These are phyloP conservation scores for Dioscorea dumetorum DNA, from an alignment of 106 monocot species.

Conservation along the genomic window DNA sequence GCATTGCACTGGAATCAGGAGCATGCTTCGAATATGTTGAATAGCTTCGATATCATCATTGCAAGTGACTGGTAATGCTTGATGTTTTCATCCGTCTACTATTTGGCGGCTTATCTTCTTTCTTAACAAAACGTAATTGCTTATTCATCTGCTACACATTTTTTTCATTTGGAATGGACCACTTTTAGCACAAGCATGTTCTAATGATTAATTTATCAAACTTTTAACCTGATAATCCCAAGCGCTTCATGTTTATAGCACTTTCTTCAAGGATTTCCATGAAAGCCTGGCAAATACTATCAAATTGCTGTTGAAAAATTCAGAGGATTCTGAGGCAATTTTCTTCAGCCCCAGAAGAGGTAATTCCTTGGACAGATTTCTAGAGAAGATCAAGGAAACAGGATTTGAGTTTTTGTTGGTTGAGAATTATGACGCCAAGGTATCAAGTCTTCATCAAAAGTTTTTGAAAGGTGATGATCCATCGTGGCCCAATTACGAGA, in stretches of 20 bases:
- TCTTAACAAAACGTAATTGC: not conserved
- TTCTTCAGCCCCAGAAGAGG: constrained; percentile 87
- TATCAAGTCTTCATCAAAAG: constrained; percentile 71
- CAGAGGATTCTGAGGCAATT: constrained; percentile 65
- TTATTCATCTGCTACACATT: not conserved
- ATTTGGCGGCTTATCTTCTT: not conserved
- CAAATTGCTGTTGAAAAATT: constrained; percentile 56
- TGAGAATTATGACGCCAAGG: constrained; percentile 62
- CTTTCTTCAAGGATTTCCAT: constrained; percentile 96
- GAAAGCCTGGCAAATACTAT: constrained; percentile 58
- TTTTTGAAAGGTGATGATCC: constrained; percentile 34
- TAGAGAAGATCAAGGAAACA: constrained; percentile 31
- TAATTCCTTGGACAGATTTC: constrained; percentile 74
- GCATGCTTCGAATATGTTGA: constrained; percentile 30
- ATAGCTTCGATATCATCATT: constrained; percentile 80
- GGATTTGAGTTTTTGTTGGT: constrained; percentile 56
- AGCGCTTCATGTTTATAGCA: constrained; percentile 33
- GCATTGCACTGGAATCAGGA: constrained; percentile 75
- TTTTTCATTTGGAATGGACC: not conserved
- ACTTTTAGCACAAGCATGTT: too few species aligned
- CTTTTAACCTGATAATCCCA: not conserved
- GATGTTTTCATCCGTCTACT: not conserved
- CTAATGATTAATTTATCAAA: not conserved
- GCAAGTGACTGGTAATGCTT: constrained; percentile 91
- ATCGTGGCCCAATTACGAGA: constrained; percentile 77